These are phyloP conservation scores for Botrytis tulipae DNA, from an alignment of 2,329 filamentous ascomycete genomes.

Conservation along the genomic window DNA sequence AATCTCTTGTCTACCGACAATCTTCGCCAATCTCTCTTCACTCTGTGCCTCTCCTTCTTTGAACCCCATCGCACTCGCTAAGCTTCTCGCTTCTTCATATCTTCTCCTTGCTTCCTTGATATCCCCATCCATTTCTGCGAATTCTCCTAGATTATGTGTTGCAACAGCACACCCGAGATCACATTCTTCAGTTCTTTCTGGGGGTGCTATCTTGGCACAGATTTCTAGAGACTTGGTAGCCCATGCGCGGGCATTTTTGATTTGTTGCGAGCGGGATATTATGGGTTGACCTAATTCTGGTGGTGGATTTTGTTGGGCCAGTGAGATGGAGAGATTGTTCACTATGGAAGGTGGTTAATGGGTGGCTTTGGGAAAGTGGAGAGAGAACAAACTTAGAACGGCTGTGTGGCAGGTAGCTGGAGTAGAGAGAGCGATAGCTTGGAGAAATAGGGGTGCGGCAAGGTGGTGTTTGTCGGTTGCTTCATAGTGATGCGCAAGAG, in stretches of 20 bases:
- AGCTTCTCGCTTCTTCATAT: slow-evolving; percentile 65
- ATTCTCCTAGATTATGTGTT: slow-evolving; percentile 82
- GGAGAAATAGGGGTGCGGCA: slow-evolving; percentile 81
- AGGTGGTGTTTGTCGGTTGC: slow-evolving; percentile 73
- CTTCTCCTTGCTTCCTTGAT: slow-evolving; percentile 61
- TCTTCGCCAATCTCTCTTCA: slow-evolving; percentile 48
- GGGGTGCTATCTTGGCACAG: slow-evolving; percentile 61
- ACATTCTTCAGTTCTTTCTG: slow-evolving; percentile 72
- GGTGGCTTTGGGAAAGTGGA: background rate
- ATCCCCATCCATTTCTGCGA: slow-evolving; percentile 73
- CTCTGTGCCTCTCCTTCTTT: slow-evolving; percentile 52
- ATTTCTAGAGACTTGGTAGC: slow-evolving; percentile 72
- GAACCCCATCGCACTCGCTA: slow-evolving; percentile 57
- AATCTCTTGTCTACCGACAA: background rate
- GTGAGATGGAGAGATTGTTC: slow-evolving; percentile 76
- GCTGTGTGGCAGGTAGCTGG: slow-evolving; percentile 71
- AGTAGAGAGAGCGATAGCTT: slow-evolving; percentile 70
- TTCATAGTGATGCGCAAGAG: slow-evolving; percentile 75
- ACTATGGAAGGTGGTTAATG: slow-evolving; percentile 45
- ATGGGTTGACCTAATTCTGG: slow-evolving; percentile 41
- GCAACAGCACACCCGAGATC: slow-evolving; percentile 80
- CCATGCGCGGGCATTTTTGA: slow-evolving; percentile 74
- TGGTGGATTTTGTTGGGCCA: slow-evolving; percentile 53
- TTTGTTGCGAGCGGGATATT: slow-evolving; percentile 57
- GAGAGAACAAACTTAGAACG: slow-evolving; percentile 61